These are phyloP conservation scores for Trichophyton rubrum DNA, from an alignment of 2,329 filamentous ascomycete genomes.

Conservation along the genomic window DNA sequence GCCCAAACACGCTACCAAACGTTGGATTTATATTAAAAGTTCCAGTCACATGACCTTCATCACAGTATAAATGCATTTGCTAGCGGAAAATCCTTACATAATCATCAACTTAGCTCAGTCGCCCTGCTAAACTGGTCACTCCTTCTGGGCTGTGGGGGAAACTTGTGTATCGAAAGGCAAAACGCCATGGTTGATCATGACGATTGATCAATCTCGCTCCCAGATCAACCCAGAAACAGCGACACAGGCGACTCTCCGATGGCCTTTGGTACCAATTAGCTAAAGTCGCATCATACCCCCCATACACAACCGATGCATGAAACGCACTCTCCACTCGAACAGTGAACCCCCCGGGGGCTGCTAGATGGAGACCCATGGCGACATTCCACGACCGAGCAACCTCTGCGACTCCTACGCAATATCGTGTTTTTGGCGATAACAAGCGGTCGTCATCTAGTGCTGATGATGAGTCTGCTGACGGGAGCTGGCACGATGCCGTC, in stretches of 20 bases:
- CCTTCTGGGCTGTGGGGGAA: neutral
- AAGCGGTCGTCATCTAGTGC: slow-evolving; percentile 26
- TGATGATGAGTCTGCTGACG: slow-evolving; percentile 27
- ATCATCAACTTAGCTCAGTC: neutral
- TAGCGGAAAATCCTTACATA: neutral
- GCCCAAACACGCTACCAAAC: neutral
- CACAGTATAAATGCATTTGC: neutral
- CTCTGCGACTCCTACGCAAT: slow-evolving; percentile 31
- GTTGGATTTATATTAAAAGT: neutral
- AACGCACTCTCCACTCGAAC: slow-evolving; percentile 7
- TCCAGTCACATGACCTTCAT: neutral
- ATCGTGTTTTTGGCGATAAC: slow-evolving; percentile 28
- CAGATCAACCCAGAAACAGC: neutral
- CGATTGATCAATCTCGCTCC: neutral
- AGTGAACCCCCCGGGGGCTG: slow-evolving; percentile 16
- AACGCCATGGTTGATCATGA: neutral
- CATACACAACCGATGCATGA: slow-evolving; percentile 1
- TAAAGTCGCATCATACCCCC: neutral
- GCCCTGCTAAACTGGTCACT: neutral
- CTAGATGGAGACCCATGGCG: slow-evolving; percentile 36
- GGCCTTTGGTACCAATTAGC: neutral
- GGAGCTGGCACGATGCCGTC: slow-evolving; percentile 27
- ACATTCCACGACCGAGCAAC: slow-evolving; percentile 32
- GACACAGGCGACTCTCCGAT: neutral
- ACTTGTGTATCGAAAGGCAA: neutral